These are phyloP conservation scores for Reticulomyxa filosa DNA, from an alignment of 78 protist species.

Conservation along the genomic window DNA sequence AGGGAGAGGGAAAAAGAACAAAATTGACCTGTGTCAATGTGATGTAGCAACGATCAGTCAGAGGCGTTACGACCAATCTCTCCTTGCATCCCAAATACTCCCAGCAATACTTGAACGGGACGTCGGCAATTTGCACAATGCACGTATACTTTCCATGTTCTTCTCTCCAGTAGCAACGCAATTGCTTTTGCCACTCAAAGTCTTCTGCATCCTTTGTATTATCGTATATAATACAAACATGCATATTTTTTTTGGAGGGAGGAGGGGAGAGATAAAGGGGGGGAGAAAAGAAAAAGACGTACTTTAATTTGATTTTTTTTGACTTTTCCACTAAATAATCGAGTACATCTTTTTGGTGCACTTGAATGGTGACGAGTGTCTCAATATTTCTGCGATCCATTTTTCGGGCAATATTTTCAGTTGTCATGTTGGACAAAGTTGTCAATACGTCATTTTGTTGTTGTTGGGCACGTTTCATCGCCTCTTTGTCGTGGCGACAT, in stretches of 20 bases:
- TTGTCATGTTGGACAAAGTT: slow-evolving; percentile 25
- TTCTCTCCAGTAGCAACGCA: slow-evolving; percentile 41
- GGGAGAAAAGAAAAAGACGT: too few relatives aligned
- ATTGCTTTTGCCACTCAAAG: slow-evolving; percentile 35
- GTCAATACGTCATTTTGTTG: background rate
- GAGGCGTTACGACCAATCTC: slow-evolving; percentile 67
- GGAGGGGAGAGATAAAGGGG: too few relatives aligned
- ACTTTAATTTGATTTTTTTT: too few relatives aligned
- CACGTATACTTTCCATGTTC: slow-evolving; percentile 26
- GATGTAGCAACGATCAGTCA: slow-evolving; percentile 72
- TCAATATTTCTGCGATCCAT: slow-evolving; percentile 44
- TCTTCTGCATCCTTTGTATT: background rate
- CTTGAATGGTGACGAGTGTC: slow-evolving; percentile 58
- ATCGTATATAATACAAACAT: background rate
- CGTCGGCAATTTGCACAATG: slow-evolving; percentile 38
- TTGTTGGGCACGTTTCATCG: slow-evolving; percentile 1
- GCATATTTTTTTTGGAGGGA: too few relatives aligned
- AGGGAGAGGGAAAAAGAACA: background rate
- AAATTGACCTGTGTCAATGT: slow-evolving; percentile 53
- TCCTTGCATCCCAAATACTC: slow-evolving; percentile 65
- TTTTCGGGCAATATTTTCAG: background rate
- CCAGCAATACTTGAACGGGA: slow-evolving; percentile 41
- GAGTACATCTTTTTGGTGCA: too few relatives aligned
- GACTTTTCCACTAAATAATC: too few relatives aligned
- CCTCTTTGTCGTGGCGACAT: slow-evolving; percentile 1